A percentile compares a stretch with the other conserved stretches of the same genome.
Evolutionary conservation across 2,329 filamentous ascomycete species (phyloP).

Genomic region (Sporothrix pallida): DNA sequence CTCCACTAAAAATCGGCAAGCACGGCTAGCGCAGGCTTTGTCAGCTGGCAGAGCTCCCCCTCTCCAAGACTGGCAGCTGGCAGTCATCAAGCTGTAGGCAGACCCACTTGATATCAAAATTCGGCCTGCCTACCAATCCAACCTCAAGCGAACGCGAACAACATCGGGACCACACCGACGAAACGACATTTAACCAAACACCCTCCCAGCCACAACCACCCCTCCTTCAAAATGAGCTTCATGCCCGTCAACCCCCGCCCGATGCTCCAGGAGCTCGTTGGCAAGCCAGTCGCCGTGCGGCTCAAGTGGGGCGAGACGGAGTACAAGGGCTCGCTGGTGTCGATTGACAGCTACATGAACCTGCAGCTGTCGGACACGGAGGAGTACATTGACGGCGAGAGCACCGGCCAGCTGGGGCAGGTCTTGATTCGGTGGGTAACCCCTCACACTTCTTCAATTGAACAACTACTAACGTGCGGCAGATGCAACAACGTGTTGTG

Average conservation of each 20-base stretch:
- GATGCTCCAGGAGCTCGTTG: slow-evolving; percentile 91
- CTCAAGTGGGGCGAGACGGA: slow-evolving; percentile 98
- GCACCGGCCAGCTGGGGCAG: slow-evolving; percentile 82
- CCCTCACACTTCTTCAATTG: background rate
- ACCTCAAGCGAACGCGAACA: slow-evolving; percentile 26
- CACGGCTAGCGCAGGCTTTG: background rate
- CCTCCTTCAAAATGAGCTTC: slow-evolving; percentile 54
- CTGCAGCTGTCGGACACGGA: slow-evolving; percentile 89
- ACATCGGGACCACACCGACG: slow-evolving; percentile 4
- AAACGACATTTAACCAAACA: background rate
- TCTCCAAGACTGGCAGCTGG: background rate
- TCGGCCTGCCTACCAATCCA: slow-evolving; percentile 16
- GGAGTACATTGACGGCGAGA: slow-evolving; percentile 89
- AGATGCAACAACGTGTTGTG: slow-evolving; percentile 88
- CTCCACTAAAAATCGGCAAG: background rate
- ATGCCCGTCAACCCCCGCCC: slow-evolving; percentile 96
- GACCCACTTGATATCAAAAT: slow-evolving; percentile 28
- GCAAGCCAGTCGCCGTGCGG: slow-evolving; percentile 87
- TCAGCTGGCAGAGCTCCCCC: slow-evolving; percentile 3
- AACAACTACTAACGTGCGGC: background rate
- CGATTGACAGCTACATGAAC: slow-evolving; percentile 99
- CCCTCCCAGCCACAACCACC: background rate
- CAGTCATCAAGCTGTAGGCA: background rate
- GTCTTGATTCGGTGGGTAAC: slow-evolving; percentile 79
- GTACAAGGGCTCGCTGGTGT: slow-evolving; percentile 88